Base-by-base conservation (phyloP, 805 yeast genomes). In the Wickerhamomyces queroliae region DNA sequence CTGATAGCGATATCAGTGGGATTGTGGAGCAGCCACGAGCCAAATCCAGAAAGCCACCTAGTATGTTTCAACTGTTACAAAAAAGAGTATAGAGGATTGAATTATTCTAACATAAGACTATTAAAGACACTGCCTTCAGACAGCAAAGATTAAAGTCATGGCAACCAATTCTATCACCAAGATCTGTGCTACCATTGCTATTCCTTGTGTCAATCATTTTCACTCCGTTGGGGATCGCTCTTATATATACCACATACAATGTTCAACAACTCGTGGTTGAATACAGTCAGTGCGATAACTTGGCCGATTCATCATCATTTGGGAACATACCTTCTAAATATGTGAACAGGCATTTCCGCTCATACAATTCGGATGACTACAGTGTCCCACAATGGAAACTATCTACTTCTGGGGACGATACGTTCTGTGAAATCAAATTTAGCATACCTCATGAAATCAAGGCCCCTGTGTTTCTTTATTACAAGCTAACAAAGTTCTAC, bases 121-220 rank as follows among this genome's bases (percentile, higher is more conserved):
- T n/a, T n/a, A 15, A 21, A 54, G 59, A 85, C 58, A 85, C 91
- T 7, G 91, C 90, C 3, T 85, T 85, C 55, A 72, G 90, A 55
- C 95, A 84, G 50, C 83, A 77, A 47, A 61, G 83, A 50, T 56
- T 77, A 46, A 75, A 75, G 49, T 71, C 81, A 30, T 77, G 81
- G 79, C 81, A 77, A 50, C 99, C 98, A 2, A 87, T 93, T 39
- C 73, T 93, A 40, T 85, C 96, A 2, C 97, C 98, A 13, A 80
- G 80, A 48, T 81, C 95, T 15, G 97, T 91, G 34, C 72, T 93
- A 33, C 98, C 98, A 3, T 67, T 91, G 37, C 69, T 93, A 40
- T 70, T 89, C 35, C 48, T 83, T 19, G 64, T 86, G 32, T 87
- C 95, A 1, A 67, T 87, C 18, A 70, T 93, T 5, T 89, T 90